phyloP scores from a whole-genome alignment of 305 asterid species.

The Fraxinus ornus region DNA sequence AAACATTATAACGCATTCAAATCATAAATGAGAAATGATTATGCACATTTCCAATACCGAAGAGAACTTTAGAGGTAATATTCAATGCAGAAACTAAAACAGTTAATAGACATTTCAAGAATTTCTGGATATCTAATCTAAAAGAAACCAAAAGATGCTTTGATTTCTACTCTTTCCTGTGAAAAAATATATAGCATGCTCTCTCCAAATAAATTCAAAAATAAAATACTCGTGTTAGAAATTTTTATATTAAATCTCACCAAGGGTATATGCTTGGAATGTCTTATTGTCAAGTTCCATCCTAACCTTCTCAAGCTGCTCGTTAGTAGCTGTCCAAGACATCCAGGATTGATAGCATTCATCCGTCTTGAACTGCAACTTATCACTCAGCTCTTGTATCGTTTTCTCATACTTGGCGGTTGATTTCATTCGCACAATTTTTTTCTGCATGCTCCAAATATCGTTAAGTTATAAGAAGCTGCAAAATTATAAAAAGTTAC shows the following conservation, averaged over 20 bases:
- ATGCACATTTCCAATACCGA: neutral
- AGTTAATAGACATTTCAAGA: neutral
- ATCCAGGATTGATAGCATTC: conserved; percentile 98
- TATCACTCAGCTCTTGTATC: conserved; percentile 68
- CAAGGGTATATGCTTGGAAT: conserved; percentile 69
- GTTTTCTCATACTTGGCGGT: conserved; percentile 73
- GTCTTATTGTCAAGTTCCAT: conserved; percentile 94
- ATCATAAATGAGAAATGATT: neutral
- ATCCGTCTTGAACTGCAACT: conserved; percentile 69
- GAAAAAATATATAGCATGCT: neutral
- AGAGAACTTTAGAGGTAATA: neutral
- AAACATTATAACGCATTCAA: neutral
- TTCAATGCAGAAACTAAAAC: neutral
- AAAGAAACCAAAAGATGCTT: neutral
- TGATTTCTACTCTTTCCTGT: neutral
- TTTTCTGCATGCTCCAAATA: conserved; percentile 50
- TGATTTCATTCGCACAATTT: conserved; percentile 46
- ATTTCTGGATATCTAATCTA: neutral
- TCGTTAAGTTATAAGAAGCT: conserved; percentile 14
- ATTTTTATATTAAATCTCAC: conserved; percentile 41
- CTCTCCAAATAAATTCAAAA: conserved; percentile 5
- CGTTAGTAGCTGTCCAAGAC: conserved; percentile 79
- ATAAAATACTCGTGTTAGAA: conserved; percentile 1
- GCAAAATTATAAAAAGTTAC: neutral
- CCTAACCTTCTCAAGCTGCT: conserved; percentile 74